These are phyloP conservation scores for Trichosporon sp. DNA, from an alignment of 1,284 basidiomycete species.

Conservation along the genomic window DNA sequence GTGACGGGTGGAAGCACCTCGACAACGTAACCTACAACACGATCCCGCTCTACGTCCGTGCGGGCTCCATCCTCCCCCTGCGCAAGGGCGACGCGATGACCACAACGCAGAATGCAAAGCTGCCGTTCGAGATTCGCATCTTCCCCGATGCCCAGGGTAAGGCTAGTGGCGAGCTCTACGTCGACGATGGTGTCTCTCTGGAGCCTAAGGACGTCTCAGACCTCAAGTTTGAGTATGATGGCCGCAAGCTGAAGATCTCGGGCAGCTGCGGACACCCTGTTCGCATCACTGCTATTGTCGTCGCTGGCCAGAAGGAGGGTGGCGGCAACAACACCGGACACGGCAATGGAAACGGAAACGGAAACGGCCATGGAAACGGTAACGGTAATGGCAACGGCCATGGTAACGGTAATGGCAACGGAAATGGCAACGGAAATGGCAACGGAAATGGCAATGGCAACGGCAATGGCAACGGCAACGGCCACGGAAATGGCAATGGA, in stretches of 20 bases:
- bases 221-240: not conserved
- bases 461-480: too few species aligned
- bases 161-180: not conserved
- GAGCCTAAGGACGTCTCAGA: not conserved
- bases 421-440: too few species aligned
- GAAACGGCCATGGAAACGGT: too few species aligned
- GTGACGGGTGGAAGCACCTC: slow-evolving; percentile 40
- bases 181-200: not conserved
- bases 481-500: too few species aligned
- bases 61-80: slow-evolving; percentile 64
- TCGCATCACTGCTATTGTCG: not conserved
- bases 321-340: too few species aligned
- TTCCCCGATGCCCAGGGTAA: not conserved
- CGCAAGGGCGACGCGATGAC: slow-evolving; percentile 65
- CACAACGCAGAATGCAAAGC: slow-evolving; percentile 62
- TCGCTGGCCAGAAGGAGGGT: not conserved
- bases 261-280: not conserved
- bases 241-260: not conserved
- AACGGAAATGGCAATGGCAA: too few species aligned
- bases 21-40: slow-evolving; percentile 58
- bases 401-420: too few species aligned
- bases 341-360: too few species aligned
- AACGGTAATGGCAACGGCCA: too few species aligned
- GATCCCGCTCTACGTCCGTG: slow-evolving; percentile 70
- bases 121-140: slow-evolving; percentile 58